These are phyloP conservation scores for Aspergillus bombycis DNA, from an alignment of 2,329 filamentous ascomycete genomes.

Conservation along the genomic window DNA sequence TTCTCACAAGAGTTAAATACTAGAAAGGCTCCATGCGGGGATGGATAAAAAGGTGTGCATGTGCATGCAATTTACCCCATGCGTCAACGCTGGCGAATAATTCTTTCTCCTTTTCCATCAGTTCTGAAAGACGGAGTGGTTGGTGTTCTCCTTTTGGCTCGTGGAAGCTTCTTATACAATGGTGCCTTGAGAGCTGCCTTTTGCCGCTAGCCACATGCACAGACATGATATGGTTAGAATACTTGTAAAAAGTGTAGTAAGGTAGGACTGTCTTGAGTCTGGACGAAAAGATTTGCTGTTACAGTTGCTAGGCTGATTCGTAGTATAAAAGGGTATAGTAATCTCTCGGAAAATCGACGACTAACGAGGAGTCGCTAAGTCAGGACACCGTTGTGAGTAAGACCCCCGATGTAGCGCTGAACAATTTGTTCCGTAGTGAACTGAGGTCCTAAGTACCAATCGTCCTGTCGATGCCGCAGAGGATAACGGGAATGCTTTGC, in stretches of 20 bases:
- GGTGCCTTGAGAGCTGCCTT: constrained; percentile 68
- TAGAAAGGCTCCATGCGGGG: too few relatives aligned
- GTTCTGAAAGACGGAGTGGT: constrained; percentile 67
- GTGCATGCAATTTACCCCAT: constrained; percentile 68
- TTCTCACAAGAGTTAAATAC: too few relatives aligned
- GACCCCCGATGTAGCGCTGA: background rate
- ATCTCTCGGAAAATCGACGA: too few relatives aligned
- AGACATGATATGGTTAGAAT: too few relatives aligned
- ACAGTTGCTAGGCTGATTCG: too few relatives aligned
- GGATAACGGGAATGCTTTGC: too few relatives aligned
- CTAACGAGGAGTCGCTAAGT: too few relatives aligned
- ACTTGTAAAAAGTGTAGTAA: too few relatives aligned
- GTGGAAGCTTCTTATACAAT: constrained; percentile 69
- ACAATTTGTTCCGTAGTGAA: background rate
- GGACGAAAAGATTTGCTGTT: background rate
- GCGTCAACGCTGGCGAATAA: constrained; percentile 68
- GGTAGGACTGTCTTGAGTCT: constrained; percentile 66
- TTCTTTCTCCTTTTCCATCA: constrained; percentile 65
- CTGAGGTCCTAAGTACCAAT: background rate
- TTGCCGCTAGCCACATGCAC: constrained; percentile 68
- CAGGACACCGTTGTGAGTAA: too few relatives aligned
- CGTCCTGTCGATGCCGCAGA: background rate
- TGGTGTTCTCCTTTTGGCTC: constrained; percentile 67
- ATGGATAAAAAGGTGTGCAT: too few relatives aligned
- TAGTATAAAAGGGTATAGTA: too few relatives aligned